Base-by-base conservation (phyloP, 805 yeast genomes). In the Candida cerambycidarum region DNA sequence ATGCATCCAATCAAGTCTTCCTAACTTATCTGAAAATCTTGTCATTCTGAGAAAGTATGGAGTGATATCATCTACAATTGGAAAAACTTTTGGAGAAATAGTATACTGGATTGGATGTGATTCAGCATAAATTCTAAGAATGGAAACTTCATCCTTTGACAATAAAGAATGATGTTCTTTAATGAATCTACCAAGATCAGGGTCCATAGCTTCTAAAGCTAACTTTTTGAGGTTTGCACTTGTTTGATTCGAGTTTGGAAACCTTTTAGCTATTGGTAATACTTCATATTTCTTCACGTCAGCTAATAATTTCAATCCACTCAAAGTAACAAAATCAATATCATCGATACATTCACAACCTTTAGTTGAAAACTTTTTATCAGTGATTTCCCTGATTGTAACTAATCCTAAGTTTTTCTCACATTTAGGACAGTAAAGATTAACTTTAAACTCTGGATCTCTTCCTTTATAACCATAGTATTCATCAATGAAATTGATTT, bases 361-460 rank as follows among this genome's bases (percentile, higher is more conserved):
- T 14, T 21, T 23, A 11, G 19, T 9, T 13, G 4, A 5, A 14
- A 15, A 33, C 4, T 14, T 13, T 11, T 18, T 18, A 23, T 15
- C 14, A 8, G 29, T 17, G 15, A 33, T 33, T 23, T 33, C 29
- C 6, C 29, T 5, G 9, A 33, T 17, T 14, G 29, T 10, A 23
- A 14, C 9, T 10, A 12, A 14, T 4, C 38, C 38, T 15, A 33
- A 33, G 15, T 15, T 10, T 8, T 35, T 16, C 7, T 35, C 7
- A 25, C 39, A 35, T 25, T 25, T 25, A 5, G 39, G 39, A 35
- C 39, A 35, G 24, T 7, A 25, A 16, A 35, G 12, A 35, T 21
- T 13, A 13, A 35, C 16, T 24, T 27, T 9, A 12, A 16, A 25
- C 2, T 13, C 8, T 25, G 8, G 13, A 25, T 25, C 24, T 24